Percentiles rank a stretch among this genome's conserved stretches.
phyloP scores from a whole-genome alignment of 768 basidiomycete genomes.

The Amanita exitialis region DNA sequence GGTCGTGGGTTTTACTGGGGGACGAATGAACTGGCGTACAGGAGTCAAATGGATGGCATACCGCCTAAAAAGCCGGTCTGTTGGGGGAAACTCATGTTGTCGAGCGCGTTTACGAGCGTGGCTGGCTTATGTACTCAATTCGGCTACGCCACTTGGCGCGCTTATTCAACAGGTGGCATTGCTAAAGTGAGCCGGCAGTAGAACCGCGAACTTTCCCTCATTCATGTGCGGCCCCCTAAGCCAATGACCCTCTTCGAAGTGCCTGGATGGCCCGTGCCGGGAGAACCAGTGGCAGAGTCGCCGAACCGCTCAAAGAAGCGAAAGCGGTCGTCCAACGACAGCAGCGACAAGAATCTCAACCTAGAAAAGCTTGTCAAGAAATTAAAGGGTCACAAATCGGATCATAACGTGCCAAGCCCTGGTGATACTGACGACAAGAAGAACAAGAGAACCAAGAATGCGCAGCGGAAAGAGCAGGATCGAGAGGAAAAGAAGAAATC shows the following conservation, averaged over 20 bases:
- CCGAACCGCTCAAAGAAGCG: conserved; percentile 39
- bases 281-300: conserved; percentile 27
- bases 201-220: conserved; percentile 5
- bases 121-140: no score
- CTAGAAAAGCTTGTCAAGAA: conserved; percentile 52
- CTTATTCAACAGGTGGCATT: conserved; percentile 11
- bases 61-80: conserved; percentile 14
- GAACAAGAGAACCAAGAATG: conserved; percentile 13
- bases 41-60: background rate
- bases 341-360: conserved; percentile 33
- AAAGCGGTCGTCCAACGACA: conserved; percentile 31
- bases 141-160: no score
- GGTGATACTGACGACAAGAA: conserved; percentile 11
- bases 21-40: background rate
- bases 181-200: conserved; percentile 17
- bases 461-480: conserved; percentile 9
- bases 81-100: background rate
- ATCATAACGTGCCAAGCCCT: conserved; percentile 11
- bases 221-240: no score
- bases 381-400: conserved; percentile 20
- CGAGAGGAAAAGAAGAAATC: conserved; percentile 13
- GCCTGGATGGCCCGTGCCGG: conserved; percentile 56
- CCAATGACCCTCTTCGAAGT: conserved; percentile 41
- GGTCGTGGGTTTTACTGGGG: background rate
- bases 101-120: background rate